Evolutionary conservation across 75 land plant genomes (phyloP), one percentile per base, ranked within the genome.

Genomic region (Pseudotsuga menziesii): DNA sequence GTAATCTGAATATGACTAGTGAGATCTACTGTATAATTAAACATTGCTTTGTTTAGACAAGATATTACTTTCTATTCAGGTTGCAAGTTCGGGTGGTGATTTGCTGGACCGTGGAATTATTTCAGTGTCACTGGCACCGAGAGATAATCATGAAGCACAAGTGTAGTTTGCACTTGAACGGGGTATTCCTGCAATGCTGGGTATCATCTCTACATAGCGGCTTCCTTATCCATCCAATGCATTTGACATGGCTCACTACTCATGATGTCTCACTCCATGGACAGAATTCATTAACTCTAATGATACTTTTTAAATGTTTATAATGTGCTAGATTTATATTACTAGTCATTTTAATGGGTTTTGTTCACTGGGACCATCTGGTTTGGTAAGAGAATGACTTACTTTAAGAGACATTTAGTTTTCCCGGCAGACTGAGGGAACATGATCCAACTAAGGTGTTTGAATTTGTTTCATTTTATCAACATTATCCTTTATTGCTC

Each of bases 181-280:
- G 72, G 98, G 98, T 16, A 91, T 96, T 76, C 98, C 98, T 41
- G 98, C 98, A 11, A 94, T 96, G 56, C 85, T 96, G 41, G 98
- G 98, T 57, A 85, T 96, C 66, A 89, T 96, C 55, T 88, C 98
- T 5, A 96, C 98, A 1, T 94, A 94, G 55, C 85, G 98, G 25
- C 85, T 93, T 80, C 98, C 98, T 64, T 96, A 89, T 75, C 98
- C 98, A 11, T 93, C 98, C 35, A 88, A 84, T 79, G 90, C 98
- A 25, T 96, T 96, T 82, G 98, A 96, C 81, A 93, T 96, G 92
- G 98, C 97, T 73, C 98, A 96, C 75, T 96, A 97, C 83, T 96
- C 98, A 15, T 89, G 98, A 71, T 96, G 98, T 76, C 90, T 96
- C 55, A 96, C 93, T 44, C 98, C 96, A 27, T 96, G 98, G 98